phyloP scores from a whole-genome alignment of 306 rosid species.

The Lathyrus oleraceus region DNA sequence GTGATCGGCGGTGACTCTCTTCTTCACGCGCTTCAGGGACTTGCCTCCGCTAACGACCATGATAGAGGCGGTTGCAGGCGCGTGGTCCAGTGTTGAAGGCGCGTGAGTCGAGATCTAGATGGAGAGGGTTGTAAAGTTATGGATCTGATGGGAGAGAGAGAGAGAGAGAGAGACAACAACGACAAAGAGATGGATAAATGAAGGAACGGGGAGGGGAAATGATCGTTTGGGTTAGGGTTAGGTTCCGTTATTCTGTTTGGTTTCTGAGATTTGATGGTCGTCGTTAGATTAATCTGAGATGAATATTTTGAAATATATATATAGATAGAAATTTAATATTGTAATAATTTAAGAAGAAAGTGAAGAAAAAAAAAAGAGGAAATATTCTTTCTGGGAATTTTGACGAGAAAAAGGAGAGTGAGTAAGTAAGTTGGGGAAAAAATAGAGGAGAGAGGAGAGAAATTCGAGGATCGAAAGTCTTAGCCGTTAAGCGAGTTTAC shows the following conservation, averaged over 20 bases:
- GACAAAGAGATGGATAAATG: too few species aligned
- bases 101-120: conserved; percentile 33
- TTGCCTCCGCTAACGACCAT: conserved; percentile 84
- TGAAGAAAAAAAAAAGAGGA: not conserved
- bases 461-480: conserved; percentile 28
- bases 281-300: conserved; percentile 40
- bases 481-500: conserved; percentile 41
- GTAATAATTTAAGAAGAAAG: not conserved
- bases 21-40: conserved; percentile 80
- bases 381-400: conserved; percentile 23
- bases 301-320: conserved; percentile 20
- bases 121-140: not conserved
- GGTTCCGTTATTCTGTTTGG: conserved; percentile 28
- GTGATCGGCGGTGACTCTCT: conserved; percentile 81
- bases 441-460: conserved; percentile 16
- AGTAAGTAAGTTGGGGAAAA: conserved; percentile 4
- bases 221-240: conserved; percentile 35
- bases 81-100: conserved; percentile 43
- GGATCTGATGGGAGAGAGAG: not conserved
- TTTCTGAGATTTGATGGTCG: conserved; percentile 38
- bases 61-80: conserved; percentile 32
- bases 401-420: conserved; percentile 30
- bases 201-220: not conserved
- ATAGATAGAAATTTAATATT: not conserved
- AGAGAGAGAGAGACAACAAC: not conserved